Percentiles rank a stretch among this genome's conserved stretches.
phyloP scores from a whole-genome alignment of 345 rosid genomes.

The Dipteronia sinensis region DNA sequence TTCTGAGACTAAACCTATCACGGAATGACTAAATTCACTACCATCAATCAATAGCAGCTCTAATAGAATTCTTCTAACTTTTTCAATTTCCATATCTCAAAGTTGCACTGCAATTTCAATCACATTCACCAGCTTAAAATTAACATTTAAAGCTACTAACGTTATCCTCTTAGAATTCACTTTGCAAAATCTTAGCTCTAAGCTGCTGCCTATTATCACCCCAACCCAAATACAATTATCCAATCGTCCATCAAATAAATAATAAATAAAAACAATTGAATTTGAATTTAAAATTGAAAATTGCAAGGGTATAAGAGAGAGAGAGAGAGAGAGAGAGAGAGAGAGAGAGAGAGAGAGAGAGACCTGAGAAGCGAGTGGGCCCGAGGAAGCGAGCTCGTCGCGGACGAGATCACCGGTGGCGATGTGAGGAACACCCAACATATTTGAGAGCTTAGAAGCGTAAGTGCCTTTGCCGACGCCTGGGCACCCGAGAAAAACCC shows the following conservation, averaged over 20 bases:
- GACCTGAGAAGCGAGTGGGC: conserved; percentile 82
- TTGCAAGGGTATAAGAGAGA: not conserved
- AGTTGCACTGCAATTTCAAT: not conserved
- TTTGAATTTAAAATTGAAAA: not conserved
- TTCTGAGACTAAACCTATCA: not conserved
- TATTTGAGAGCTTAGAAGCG: conserved; percentile 82
- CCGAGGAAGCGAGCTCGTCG: conserved; percentile 78
- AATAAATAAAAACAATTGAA: too few species aligned
- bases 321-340: conserved; percentile 15
- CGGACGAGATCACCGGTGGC: conserved; percentile 99
- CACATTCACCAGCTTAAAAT: not conserved
- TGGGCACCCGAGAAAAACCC: conserved; percentile 98
- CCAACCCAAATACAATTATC: not conserved
- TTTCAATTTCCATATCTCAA: not conserved
- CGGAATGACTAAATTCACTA: not conserved
- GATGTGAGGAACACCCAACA: conserved; percentile 90
- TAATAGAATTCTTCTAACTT: not conserved
- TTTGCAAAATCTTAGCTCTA: not conserved
- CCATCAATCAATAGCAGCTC: not conserved
- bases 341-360: not conserved
- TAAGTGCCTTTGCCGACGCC: conserved; percentile 99
- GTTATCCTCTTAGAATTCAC: not conserved
- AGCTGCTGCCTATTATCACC: not conserved
- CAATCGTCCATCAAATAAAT: not conserved
- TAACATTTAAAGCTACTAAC: not conserved